Conservation (phyloP, 1,284 basidiomycete genomes). For the Boletus mariae region DNA sequence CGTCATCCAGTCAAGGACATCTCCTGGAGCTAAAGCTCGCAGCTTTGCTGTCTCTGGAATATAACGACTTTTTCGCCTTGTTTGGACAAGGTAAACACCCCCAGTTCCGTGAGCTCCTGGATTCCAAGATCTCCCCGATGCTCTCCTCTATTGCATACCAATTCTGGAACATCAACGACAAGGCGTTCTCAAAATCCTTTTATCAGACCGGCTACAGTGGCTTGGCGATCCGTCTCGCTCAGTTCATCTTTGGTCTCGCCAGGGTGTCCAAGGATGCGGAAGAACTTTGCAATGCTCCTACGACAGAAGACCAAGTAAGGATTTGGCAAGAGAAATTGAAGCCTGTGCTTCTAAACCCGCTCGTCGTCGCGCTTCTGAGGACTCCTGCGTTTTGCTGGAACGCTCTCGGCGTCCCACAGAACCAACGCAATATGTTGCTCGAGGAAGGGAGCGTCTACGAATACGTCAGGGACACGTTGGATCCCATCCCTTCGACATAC, state of each 20-base stretch:
- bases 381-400: conserved; percentile 79
- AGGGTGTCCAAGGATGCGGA: conserved; percentile 59
- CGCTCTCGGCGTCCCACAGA: conserved; percentile 74
- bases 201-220: conserved; percentile 76
- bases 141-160: conserved; percentile 75
- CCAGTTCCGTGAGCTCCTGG: conserved; percentile 63
- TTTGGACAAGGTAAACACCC: conserved; percentile 69
- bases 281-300: conserved; percentile 53
- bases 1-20: conserved; percentile 60
- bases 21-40: conserved; percentile 80
- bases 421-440: conserved; percentile 70
- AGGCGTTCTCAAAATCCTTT: conserved; percentile 64
- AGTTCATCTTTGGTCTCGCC: conserved; percentile 57
- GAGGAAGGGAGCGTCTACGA: conserved; percentile 60
- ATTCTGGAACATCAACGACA: conserved; percentile 71
- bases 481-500: conserved; percentile 55
- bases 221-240: conserved; percentile 66
- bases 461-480: conserved; percentile 60
- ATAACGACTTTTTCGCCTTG: conserved; percentile 69
- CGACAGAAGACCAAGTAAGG: conserved; percentile 57
- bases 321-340: conserved; percentile 66
- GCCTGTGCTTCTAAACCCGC: conserved; percentile 64
- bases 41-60: conserved; percentile 56
- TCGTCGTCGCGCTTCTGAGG: conserved; percentile 61
- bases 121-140: conserved; percentile 64